These are phyloP conservation scores for Aspergillus sp. DNA, from an alignment of 2,329 filamentous ascomycete genomes.

Conservation along the genomic window DNA sequence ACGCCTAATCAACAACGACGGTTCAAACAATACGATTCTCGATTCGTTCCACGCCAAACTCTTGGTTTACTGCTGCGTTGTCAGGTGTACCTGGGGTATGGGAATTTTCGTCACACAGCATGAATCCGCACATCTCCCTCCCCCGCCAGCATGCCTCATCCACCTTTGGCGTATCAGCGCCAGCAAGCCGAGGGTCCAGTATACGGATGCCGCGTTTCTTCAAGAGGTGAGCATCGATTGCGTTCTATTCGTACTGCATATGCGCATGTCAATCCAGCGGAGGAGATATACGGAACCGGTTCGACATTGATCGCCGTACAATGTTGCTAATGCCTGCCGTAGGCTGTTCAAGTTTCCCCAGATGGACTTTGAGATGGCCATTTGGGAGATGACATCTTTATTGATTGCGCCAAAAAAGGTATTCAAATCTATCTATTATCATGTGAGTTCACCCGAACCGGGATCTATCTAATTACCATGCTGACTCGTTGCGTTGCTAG, in stretches of 20 bases:
- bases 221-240: slow-evolving; percentile 42
- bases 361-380: slow-evolving; percentile 68
- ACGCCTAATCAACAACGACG: neutral
- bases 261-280: neutral
- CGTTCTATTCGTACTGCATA: neutral
- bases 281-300: too few relatives aligned
- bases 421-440: slow-evolving; percentile 64
- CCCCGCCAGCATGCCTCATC: slow-evolving; percentile 52
- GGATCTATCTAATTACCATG: neutral
- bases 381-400: slow-evolving; percentile 65
- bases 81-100: neutral
- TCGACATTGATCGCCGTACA: neutral
- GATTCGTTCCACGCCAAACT: neutral
- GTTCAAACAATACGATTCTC: neutral
- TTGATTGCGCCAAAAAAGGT: slow-evolving; percentile 65
- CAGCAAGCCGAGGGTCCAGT: slow-evolving; percentile 44
- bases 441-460: slow-evolving; percentile 41
- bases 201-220: slow-evolving; percentile 61
- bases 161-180: slow-evolving; percentile 47
- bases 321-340: slow-evolving; percentile 7
- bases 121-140: slow-evolving; percentile 56
- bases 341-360: slow-evolving; percentile 64
- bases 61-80: neutral
- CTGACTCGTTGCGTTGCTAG: slow-evolving; percentile 14
- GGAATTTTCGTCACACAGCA: slow-evolving; percentile 21